Conservation (phyloP, 2,329 filamentous ascomycete genomes). For the Diaporthe vaccinii region DNA sequence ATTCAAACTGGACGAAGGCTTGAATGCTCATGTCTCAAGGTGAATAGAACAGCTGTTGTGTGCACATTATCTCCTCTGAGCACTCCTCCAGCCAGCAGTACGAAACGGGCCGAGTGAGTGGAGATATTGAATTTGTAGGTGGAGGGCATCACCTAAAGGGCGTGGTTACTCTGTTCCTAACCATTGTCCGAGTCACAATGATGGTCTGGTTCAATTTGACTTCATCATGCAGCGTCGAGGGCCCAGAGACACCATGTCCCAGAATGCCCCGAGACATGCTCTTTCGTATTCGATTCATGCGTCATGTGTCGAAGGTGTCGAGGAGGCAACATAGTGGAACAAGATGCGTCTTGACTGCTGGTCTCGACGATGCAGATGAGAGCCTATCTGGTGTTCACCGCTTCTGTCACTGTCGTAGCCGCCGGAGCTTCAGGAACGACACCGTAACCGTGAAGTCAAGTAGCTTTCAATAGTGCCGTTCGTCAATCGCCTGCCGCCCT, state of each 20-base stretch:
- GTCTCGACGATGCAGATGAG: not conserved
- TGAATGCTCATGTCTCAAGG: not conserved
- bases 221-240: constrained; percentile 6
- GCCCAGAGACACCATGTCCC: not conserved
- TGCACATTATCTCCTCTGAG: not conserved
- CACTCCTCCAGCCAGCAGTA: not conserved
- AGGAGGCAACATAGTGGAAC: not conserved
- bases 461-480: not conserved
- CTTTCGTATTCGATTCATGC: constrained; percentile 1
- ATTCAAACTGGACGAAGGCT: not conserved
- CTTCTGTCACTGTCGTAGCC: not conserved
- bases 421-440: not conserved
- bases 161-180: not conserved
- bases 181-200: not conserved
- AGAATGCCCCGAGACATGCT: constrained; percentile 15
- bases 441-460: not conserved
- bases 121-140: not conserved
- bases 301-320: not conserved
- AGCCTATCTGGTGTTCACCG: not conserved
- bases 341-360: not conserved
- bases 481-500: constrained; percentile 11
- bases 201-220: not conserved
- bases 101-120: not conserved
- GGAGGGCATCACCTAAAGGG: not conserved
- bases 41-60: not conserved